Evolutionary conservation across 768 basidiomycete species (phyloP).

Genomic region (Lanmaoa rubissima): DNA sequence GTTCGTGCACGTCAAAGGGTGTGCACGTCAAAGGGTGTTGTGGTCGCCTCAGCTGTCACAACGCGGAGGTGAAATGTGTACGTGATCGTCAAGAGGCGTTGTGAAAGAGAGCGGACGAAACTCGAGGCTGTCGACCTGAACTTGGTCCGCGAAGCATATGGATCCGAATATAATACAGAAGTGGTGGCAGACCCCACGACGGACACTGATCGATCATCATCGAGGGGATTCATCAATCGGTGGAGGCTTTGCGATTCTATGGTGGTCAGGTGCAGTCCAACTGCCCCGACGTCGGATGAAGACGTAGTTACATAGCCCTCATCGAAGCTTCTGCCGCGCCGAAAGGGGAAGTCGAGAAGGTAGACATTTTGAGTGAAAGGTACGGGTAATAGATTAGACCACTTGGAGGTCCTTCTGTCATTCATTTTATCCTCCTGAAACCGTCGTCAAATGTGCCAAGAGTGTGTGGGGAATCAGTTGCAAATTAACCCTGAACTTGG

Average conservation of each 20-base stretch:
- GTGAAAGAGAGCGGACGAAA: neutral
- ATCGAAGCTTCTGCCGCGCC: neutral
- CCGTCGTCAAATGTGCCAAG: neutral
- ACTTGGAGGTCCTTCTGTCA: neutral
- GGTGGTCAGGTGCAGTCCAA: neutral
- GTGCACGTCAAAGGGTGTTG: neutral
- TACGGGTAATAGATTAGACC: neutral
- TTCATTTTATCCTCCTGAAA: neutral
- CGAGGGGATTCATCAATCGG: neutral
- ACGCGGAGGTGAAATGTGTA: neutral
- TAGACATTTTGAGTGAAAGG: neutral
- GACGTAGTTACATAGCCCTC: neutral
- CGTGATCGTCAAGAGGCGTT: neutral
- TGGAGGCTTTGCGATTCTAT: neutral
- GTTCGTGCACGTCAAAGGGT: neutral
- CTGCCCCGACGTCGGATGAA: neutral
- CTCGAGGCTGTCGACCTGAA: neutral
- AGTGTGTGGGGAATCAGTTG: neutral
- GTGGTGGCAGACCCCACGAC: neutral
- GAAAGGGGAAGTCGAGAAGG: neutral
- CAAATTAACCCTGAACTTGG: neutral
- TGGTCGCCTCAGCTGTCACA: neutral
- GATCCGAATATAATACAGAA: neutral
- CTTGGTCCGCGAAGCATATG: neutral
- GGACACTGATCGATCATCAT: neutral